A percentile compares a stretch with the other conserved stretches of the same genome.
phyloP scores from a whole-genome alignment of 371 early-diverging fungal species.

The Zychaea mexicana region DNA sequence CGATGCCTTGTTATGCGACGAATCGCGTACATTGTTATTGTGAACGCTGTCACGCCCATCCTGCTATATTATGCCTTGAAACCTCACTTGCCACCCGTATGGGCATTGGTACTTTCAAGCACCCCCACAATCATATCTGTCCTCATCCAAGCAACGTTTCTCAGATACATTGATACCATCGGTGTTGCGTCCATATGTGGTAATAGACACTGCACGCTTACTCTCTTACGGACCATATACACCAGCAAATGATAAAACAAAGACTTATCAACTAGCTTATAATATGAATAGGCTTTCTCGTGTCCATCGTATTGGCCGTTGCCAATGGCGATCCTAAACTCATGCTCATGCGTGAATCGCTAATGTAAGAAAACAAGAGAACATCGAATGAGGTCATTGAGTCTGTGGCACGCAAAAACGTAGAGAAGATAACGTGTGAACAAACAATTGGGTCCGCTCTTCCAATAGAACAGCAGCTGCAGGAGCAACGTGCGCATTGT shows the following conservation, averaged over 20 bases:
- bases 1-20: conserved; percentile 18
- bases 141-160: conserved; percentile 32
- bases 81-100: conserved; percentile 34
- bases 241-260: too few relatives aligned
- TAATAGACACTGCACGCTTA: too few relatives aligned
- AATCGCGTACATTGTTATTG: conserved; percentile 28
- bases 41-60: conserved; percentile 44
- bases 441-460: background rate
- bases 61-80: conserved; percentile 38
- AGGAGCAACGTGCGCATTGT: conserved; percentile 31
- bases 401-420: too few relatives aligned
- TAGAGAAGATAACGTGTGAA: background rate
- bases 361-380: conserved; percentile 35
- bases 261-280: conserved; percentile 4
- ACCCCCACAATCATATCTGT: conserved; percentile 43
- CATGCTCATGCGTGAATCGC: conserved; percentile 50
- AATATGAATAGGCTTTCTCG: conserved; percentile 33
- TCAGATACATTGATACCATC: conserved; percentile 36
- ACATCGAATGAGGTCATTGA: too few relatives aligned
- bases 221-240: too few relatives aligned
- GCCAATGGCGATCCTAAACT: conserved; percentile 49
- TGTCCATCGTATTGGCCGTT: conserved; percentile 48
- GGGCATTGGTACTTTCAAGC: conserved; percentile 45
- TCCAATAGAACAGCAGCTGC: conserved; percentile 31
- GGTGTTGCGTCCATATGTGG: conserved; percentile 43